Conservation (phyloP, 441 rosid genomes). For the Adansonia grandidieri region DNA sequence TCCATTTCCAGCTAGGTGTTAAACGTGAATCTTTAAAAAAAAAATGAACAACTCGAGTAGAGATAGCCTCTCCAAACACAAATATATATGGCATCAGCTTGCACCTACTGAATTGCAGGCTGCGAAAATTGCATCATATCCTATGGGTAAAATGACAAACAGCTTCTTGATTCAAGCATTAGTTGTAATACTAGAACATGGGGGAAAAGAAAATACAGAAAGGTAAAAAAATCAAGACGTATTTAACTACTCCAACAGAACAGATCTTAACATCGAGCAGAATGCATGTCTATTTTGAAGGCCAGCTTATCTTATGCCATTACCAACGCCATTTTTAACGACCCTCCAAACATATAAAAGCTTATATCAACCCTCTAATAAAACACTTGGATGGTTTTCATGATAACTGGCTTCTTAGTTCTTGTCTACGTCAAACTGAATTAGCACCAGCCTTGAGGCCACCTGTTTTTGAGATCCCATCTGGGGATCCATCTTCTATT, state of each 20-base stretch:
- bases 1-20: no score
- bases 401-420: not conserved
- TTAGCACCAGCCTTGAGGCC: constrained; percentile 69
- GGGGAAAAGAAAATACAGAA: not conserved
- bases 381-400: not conserved
- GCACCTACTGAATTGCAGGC: not conserved
- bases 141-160: not conserved
- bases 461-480: constrained; percentile 54
- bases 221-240: not conserved
- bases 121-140: not conserved
- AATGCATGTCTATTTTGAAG: not conserved
- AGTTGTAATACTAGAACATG: not conserved
- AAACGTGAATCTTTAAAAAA: no score
- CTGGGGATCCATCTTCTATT: constrained; percentile 48
- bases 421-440: not conserved
- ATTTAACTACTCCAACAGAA: not conserved
- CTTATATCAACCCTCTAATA: not conserved
- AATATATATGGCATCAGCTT: not conserved
- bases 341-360: not conserved
- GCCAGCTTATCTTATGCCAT: not conserved
- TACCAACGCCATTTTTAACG: not conserved
- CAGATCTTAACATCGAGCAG: not conserved
- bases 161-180: not conserved
- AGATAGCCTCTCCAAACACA: not conserved
- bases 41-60: no score